A percentile compares a stretch with the other conserved stretches of the same genome.
These are phyloP conservation scores for Allomyces macrogynus DNA, from an alignment of 192 early-diverging fungal genomes.

Conservation along the genomic window DNA sequence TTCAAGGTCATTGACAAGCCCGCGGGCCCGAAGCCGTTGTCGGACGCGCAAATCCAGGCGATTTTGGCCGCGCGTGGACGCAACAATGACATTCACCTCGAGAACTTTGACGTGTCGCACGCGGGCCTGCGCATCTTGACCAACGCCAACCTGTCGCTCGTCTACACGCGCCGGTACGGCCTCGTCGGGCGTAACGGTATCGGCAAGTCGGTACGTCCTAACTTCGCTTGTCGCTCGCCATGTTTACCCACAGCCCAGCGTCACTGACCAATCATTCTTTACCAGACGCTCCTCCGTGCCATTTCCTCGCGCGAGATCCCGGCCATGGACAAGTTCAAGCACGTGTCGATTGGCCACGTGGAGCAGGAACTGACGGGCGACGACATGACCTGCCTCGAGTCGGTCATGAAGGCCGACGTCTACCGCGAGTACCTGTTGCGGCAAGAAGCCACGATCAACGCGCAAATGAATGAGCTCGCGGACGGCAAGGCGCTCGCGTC, in stretches of 20 bases:
- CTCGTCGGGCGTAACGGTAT: constrained; percentile 85
- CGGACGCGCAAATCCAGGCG: constrained; percentile 77
- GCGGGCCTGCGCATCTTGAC: constrained; percentile 85
- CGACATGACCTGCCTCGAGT: constrained; percentile 61
- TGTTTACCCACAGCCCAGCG: too few species aligned
- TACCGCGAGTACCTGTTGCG: constrained; percentile 76
- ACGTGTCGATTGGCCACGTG: constrained; percentile 89
- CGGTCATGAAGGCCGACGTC: constrained; percentile 80
- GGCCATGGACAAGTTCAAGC: constrained; percentile 40
- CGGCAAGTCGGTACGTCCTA: constrained; percentile 17
- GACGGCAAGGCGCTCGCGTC: constrained; percentile 2
- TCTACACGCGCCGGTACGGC: constrained; percentile 83
- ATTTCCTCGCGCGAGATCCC: constrained; percentile 63
- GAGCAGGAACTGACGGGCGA: constrained; percentile 95
- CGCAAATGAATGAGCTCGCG: constrained; percentile 27
- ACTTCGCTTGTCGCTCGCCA: too few species aligned
- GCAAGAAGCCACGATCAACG: constrained; percentile 53
- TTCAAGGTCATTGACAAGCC: constrained; percentile 49
- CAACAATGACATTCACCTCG: constrained; percentile 88
- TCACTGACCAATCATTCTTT: too few species aligned
- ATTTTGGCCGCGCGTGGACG: constrained; percentile 55
- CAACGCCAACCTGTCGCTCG: constrained; percentile 58
- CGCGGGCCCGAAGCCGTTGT: constrained; percentile 50
- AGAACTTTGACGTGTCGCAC: constrained; percentile 91
- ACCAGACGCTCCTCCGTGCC: constrained; percentile 58